phyloP scores from a whole-genome alignment of 805 yeast species.

The Diddensiella santjacobensis region DNA sequence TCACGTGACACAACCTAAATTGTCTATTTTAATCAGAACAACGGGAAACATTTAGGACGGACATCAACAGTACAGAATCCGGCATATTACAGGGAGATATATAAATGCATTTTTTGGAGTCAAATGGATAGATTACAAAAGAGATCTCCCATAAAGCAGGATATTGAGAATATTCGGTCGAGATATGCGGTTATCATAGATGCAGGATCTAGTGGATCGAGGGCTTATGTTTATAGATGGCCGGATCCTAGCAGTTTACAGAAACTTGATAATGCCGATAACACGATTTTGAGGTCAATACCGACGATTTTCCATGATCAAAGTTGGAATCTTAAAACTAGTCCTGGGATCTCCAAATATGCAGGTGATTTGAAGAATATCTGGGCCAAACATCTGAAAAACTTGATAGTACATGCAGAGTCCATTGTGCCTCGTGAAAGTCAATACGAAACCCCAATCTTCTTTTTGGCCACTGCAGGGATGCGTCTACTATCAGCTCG shows the following conservation, averaged over 20 bases:
- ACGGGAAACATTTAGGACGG: too few species aligned
- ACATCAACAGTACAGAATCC: too few species aligned
- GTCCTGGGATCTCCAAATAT: constrained; percentile 82
- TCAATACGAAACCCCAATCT: constrained; percentile 72
- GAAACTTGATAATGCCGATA: constrained; percentile 24
- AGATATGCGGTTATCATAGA: constrained; percentile 85
- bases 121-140: too few species aligned
- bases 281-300: constrained; percentile 46
- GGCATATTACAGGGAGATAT: too few species aligned
- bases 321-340: constrained; percentile 66
- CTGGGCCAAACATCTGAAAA: constrained; percentile 68
- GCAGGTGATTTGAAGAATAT: constrained; percentile 49
- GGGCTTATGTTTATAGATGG: constrained; percentile 84
- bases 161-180: neutral
- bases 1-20: too few species aligned
- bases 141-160: neutral
- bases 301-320: constrained; percentile 63
- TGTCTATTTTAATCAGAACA: too few species aligned
- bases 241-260: constrained; percentile 40
- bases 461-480: constrained; percentile 94
- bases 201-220: constrained; percentile 93
- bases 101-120: too few species aligned
- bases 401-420: constrained; percentile 65
- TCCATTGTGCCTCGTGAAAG: constrained; percentile 60
- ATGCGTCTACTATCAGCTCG: constrained; percentile 70